Evolutionary conservation across 441 rosid species (phyloP).

Genomic region (Gossypium davidsonii): DNA sequence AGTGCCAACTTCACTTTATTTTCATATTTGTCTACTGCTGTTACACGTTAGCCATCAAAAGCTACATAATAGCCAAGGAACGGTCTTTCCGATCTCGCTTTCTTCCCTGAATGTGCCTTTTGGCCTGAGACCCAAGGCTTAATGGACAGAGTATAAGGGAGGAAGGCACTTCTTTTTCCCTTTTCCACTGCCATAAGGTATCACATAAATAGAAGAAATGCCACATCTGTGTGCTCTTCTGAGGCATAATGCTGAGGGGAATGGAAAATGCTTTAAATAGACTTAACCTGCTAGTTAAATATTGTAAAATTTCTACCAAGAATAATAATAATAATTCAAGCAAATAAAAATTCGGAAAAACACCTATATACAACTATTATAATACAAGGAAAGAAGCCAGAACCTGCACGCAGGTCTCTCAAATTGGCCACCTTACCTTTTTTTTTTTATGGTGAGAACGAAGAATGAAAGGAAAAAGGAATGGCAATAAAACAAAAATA

Average conservation of each 20-base stretch:
- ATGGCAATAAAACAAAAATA: conserved; percentile 20
- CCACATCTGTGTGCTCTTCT: neutral
- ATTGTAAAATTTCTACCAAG: conserved; percentile 11
- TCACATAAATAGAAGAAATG: neutral
- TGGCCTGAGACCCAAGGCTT: neutral
- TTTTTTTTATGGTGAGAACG: conserved; percentile 2
- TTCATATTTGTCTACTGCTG: neutral
- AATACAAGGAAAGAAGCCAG: conserved; percentile 27
- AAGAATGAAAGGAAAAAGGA: conserved; percentile 22
- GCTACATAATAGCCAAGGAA: neutral
- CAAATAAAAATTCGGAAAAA: neutral
- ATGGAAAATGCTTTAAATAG: neutral
- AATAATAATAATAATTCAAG: neutral
- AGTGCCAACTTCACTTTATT: neutral
- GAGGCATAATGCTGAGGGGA: neutral
- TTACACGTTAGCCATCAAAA: neutral
- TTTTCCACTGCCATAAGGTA: neutral
- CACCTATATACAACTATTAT: conserved; percentile 26
- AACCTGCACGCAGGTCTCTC: conserved; percentile 20
- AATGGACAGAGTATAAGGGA: neutral
- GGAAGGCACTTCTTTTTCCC: neutral
- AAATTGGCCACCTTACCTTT: conserved; percentile 14
- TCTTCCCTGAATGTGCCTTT: neutral
- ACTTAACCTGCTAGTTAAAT: conserved; percentile 17
- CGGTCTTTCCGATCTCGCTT: neutral